Evolutionary conservation across 768 basidiomycete species (phyloP).

Genomic region (Phaeotremella fagi): DNA sequence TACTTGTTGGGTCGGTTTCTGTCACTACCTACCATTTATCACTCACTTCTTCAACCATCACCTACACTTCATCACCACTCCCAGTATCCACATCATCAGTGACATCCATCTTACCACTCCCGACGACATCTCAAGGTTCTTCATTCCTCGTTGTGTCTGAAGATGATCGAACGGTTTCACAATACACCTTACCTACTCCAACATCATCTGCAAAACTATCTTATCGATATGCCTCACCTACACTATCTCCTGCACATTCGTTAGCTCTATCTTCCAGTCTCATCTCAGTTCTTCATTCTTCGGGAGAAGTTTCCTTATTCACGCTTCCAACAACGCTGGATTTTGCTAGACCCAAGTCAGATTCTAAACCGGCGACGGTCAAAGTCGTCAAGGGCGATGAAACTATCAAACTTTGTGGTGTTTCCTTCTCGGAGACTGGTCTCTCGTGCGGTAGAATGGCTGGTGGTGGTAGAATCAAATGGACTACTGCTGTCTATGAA

Average conservation of each 20-base stretch:
- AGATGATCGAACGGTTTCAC: conserved; percentile 39
- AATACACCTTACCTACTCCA: conserved; percentile 30
- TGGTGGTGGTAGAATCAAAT: conserved; percentile 40
- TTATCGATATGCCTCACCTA: conserved; percentile 39
- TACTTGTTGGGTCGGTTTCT: conserved; percentile 29
- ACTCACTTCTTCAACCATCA: conserved; percentile 17
- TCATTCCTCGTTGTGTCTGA: conserved; percentile 37
- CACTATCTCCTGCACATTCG: conserved; percentile 40
- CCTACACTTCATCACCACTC: conserved; percentile 29
- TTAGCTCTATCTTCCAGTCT: conserved; percentile 20
- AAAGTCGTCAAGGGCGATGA: conserved; percentile 34
- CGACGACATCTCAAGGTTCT: conserved; percentile 13
- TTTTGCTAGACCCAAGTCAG: conserved; percentile 34
- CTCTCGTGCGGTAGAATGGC: conserved; percentile 39
- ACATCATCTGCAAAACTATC: conserved; percentile 21
- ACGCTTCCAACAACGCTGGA: conserved; percentile 26
- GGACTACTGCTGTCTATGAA: conserved; percentile 32
- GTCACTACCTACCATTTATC: conserved; percentile 28
- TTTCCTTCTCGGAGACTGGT: conserved; percentile 18
- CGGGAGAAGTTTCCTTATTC: conserved; percentile 46
- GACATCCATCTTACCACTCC: conserved; percentile 28
- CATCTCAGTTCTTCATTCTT: conserved; percentile 36
- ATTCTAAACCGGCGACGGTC: conserved; percentile 29
- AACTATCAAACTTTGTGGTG: conserved; percentile 18
- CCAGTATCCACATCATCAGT: conserved; percentile 37